Evolutionary conservation across 2,329 filamentous ascomycete species (phyloP).

Genomic region (Cytospora paraplurivora): DNA sequence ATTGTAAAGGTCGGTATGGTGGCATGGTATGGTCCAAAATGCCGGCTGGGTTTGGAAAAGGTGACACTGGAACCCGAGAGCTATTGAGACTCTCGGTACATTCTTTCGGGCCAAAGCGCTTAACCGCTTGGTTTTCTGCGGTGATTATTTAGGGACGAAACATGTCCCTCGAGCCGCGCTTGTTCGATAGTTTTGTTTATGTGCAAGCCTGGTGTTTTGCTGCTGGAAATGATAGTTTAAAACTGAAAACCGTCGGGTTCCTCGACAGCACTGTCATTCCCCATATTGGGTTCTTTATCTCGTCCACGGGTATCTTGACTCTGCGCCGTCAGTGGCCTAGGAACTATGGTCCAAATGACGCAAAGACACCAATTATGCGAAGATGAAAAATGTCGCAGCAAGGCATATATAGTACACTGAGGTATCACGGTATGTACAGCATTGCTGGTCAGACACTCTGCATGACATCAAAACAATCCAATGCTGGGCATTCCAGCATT

Average conservation of each 20-base stretch:
- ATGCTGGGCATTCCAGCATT: not conserved
- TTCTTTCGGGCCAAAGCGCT: conserved; percentile 1
- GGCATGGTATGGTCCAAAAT: not conserved
- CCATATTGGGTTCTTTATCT: not conserved
- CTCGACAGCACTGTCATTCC: not conserved
- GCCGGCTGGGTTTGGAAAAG: not conserved
- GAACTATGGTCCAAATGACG: too few species aligned
- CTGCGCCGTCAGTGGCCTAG: not conserved
- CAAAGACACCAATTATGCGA: not conserved
- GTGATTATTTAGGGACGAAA: not conserved
- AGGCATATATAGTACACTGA: not conserved
- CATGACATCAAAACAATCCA: not conserved
- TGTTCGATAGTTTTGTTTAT: not conserved
- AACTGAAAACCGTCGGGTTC: not conserved
- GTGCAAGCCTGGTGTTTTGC: not conserved
- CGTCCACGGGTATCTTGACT: not conserved
- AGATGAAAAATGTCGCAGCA: not conserved
- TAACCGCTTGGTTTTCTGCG: not conserved
- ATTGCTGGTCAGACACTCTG: not conserved
- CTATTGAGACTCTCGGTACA: not conserved
- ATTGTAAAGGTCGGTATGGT: not conserved
- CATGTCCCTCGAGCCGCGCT: not conserved
- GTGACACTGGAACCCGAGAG: not conserved
- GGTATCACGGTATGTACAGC: not conserved
- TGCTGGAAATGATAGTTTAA: not conserved